Evolutionary conservation across 2,329 filamentous ascomycete species (phyloP).

Genomic region (Fusarium sp.): DNA sequence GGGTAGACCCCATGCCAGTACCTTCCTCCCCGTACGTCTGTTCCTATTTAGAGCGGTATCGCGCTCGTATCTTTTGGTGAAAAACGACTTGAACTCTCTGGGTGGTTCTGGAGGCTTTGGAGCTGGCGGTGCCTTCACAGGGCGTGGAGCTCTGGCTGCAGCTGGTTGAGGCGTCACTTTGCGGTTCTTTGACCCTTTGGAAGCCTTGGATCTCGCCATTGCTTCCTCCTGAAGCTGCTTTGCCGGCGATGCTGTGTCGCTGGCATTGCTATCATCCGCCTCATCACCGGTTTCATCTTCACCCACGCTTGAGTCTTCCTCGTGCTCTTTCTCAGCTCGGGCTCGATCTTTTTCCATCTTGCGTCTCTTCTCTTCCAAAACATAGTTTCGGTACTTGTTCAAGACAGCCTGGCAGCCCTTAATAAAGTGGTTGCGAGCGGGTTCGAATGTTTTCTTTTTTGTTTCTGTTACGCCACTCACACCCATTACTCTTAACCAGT

Average conservation of each 20-base stretch:
- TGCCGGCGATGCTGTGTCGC: slow-evolving; percentile 59
- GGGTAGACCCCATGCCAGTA: slow-evolving; percentile 83
- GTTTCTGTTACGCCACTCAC: slow-evolving; percentile 86
- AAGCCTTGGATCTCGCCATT: slow-evolving; percentile 61
- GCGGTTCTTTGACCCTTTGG: slow-evolving; percentile 50
- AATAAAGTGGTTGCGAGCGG: slow-evolving; percentile 86
- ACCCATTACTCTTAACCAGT: slow-evolving; percentile 94
- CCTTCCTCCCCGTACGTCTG: slow-evolving; percentile 74
- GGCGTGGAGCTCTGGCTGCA: slow-evolving; percentile 24
- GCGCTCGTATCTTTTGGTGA: slow-evolving; percentile 80
- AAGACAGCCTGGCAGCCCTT: slow-evolving; percentile 83
- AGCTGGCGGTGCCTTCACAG: slow-evolving; percentile 42
- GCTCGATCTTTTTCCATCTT: slow-evolving; percentile 78
- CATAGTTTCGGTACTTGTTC: slow-evolving; percentile 89
- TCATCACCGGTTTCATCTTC: slow-evolving; percentile 49
- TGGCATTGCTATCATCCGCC: slow-evolving; percentile 68
- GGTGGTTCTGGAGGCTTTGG: slow-evolving; percentile 53
- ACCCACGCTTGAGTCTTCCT: slow-evolving; percentile 46
- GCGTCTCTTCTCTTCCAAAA: slow-evolving; percentile 85
- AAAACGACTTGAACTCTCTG: slow-evolving; percentile 87
- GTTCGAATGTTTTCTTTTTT: slow-evolving; percentile 87
- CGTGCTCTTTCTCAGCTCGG: slow-evolving; percentile 49
- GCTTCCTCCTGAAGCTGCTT: slow-evolving; percentile 82
- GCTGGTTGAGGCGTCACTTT: slow-evolving; percentile 43
- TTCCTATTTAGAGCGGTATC: slow-evolving; percentile 80